Base-by-base conservation (phyloP, 768 basidiomycete species). In the Boletus coccyginus region DNA sequence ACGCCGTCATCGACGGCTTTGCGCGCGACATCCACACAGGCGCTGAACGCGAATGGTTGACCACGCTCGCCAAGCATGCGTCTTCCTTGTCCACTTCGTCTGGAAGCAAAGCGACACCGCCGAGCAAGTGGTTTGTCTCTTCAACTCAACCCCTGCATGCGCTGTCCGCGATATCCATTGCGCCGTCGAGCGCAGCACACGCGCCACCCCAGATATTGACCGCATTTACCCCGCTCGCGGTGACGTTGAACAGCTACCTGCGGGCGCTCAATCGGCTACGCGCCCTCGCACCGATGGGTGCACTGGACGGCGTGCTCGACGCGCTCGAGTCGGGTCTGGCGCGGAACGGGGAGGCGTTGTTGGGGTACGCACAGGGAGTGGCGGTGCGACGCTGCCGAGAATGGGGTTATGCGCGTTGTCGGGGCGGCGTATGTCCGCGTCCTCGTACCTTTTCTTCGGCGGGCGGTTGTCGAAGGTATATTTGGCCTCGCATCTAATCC, bases 251-350 rank as follows among this genome's bases (percentile, higher is more conserved):
- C 65, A 80, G 84, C 4, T 72, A 93, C 24, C 75, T 94, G 5
- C 78, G 82, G 7, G 78, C 87, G 2, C 74, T 98, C 43, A 98
- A 98, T 69, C 79, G 85, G 3, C 75, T 98, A 21, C 87, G 95
- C 4, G 77, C 93, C 12, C 81, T 96, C 13, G 89, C 90, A 3
- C 92, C 93, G 3, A 73, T 82, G 13, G 76, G 75, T 12, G 77
- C 88, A n/a, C 65, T 85, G 45, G 62, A 65, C 1, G 76, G 79
- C n/a, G 73, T 92, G 11, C 64, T 76, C 2, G 62, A 62, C 1
- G 71, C 75, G n/a, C 73, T 91, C 24, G 85, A 88, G 47, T 68
- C 64, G 4, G 73, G 79, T 8, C 73, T 93, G 17, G 76, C 73
- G 2, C 70, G 68, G 35, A 73, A 76, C 5, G 82, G 81, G 7